Conservation (phyloP, 2,329 filamentous ascomycete species). For the Parafenestella ontariensis region DNA sequence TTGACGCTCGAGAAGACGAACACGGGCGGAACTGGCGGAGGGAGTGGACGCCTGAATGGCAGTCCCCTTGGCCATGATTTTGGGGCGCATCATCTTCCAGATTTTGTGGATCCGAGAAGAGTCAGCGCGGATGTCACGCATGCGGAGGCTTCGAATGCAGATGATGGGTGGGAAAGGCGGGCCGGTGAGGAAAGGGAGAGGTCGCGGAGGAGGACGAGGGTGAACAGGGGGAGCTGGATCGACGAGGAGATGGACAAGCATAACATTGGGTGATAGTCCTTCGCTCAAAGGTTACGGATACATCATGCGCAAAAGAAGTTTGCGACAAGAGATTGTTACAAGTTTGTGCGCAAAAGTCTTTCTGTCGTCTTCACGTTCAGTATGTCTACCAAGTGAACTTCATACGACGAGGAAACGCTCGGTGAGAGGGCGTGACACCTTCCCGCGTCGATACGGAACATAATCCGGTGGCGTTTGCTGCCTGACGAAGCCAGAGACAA, state of each 20-base stretch:
- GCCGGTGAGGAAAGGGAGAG: slow-evolving; percentile 25
- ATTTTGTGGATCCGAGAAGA: slow-evolving; percentile 37
- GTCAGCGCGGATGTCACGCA: slow-evolving; percentile 32
- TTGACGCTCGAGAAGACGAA: slow-evolving; percentile 28
- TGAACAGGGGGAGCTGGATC: slow-evolving; percentile 36
- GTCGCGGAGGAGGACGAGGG: slow-evolving; percentile 26
- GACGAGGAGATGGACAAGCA: slow-evolving; percentile 46
- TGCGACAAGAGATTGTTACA: background rate
- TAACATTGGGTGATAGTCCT: slow-evolving; percentile 34
- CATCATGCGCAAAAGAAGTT: background rate
- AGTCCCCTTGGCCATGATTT: slow-evolving; percentile 12
- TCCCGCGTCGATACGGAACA: background rate
- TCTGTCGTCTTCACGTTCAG: background rate
- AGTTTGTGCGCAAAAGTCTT: background rate
- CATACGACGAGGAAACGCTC: background rate
- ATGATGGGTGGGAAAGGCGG: slow-evolving; percentile 21
- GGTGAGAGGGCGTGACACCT: background rate
- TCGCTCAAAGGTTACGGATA: background rate
- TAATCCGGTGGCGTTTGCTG: background rate
- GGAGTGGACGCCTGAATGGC: slow-evolving; percentile 1
- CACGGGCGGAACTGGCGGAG: slow-evolving; percentile 10
- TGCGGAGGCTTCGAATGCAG: slow-evolving; percentile 16
- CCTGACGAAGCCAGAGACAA: background rate
- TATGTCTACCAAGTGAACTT: background rate
- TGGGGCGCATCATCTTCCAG: slow-evolving; percentile 25